phyloP scores from a whole-genome alignment of 2,329 filamentous ascomycete genomes.

The Colletotrichum orbiculare region DNA sequence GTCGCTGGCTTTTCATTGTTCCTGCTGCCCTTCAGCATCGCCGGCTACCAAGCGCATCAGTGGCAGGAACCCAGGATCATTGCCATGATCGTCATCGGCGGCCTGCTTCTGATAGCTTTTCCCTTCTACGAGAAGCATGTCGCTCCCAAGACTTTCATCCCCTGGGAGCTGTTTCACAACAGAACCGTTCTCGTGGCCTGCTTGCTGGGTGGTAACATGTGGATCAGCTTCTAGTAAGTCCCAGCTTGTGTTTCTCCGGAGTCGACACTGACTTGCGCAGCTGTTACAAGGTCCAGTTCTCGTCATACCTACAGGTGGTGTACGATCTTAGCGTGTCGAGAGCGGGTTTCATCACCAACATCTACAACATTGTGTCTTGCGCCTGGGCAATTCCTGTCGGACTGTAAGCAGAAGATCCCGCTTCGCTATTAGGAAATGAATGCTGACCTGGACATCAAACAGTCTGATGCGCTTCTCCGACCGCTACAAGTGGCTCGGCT shows the following conservation, averaged over 20 bases:
- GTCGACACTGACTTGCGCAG: slow-evolving; percentile 4
- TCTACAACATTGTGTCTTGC: slow-evolving; percentile 49
- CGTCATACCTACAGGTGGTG: slow-evolving; percentile 54
- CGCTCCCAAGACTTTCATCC: slow-evolving; percentile 60
- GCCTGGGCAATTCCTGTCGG: slow-evolving; percentile 53
- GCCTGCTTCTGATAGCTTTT: slow-evolving; percentile 22
- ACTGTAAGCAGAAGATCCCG: slow-evolving; percentile 30
- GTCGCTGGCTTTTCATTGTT: slow-evolving; percentile 62
- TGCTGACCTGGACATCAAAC: background rate
- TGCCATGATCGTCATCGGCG: slow-evolving; percentile 47
- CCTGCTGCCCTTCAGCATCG: slow-evolving; percentile 67
- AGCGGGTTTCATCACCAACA: slow-evolving; percentile 46
- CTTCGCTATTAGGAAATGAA: too few relatives aligned
- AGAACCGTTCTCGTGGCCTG: slow-evolving; percentile 42
- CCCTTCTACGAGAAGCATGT: slow-evolving; percentile 55
- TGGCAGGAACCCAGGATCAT: slow-evolving; percentile 58
- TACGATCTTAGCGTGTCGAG: slow-evolving; percentile 42
- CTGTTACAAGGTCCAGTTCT: slow-evolving; percentile 52
- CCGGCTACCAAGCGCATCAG: slow-evolving; percentile 50
- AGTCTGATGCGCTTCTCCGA: slow-evolving; percentile 45
- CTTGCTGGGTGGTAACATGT: slow-evolving; percentile 40
- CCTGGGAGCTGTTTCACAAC: slow-evolving; percentile 49
- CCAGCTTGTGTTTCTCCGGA: background rate
- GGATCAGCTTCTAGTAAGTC: slow-evolving; percentile 43
- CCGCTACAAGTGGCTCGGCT: slow-evolving; percentile 46